Evolutionary conservation across 1,139 yeast genomes (phyloP), one percentile per base, ranked within the genome.

Genomic region (Protomyces gravidus): DNA sequence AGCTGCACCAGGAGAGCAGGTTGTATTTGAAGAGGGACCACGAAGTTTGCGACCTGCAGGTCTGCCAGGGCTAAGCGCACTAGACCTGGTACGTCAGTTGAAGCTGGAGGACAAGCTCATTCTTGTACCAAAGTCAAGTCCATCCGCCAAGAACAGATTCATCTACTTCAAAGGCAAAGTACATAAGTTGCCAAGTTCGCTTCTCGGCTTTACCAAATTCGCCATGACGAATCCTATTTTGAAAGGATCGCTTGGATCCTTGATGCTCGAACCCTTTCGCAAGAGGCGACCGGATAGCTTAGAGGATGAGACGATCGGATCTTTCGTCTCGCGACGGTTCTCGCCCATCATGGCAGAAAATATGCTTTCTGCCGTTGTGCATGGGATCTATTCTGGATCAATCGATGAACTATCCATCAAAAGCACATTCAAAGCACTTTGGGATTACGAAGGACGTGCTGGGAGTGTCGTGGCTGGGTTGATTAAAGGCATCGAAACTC

Each of bases 381-480:
- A 89, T 68, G 98, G 98, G 0, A 83, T 92, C 1, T 92, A 89
- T 70, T 97, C 96, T 3, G 97, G 95, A 1, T 95, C 90, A 70
- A 78, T 83, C 2, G 69, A 78, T 9, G 75, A 80, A 62, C 73
- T 92, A 49, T 86, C 96, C 72, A 82, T 65, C 19, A 52, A 59
- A 28, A 59, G 63, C 33, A 53, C 62, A 9, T 55, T 65, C 9
- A 62, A 59, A 27, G 50, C 53, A 26, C 52, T 65, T 19, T 63
- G 65, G 65, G 55, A 61, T 28, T 45, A 59, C 5, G 68, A 66
- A 47, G 40, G 48, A 17, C 39, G 40, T 9, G 50, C 50, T 9
- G 67, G 67, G 2, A 62, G 64, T n/a, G 57, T 65, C 13, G 42
- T 63, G 5, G 49, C 62, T 25, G 63, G 63, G 9, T 13, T 62